A percentile compares a stretch with the other conserved stretches of the same genome.
These are phyloP conservation scores for Rhynchospora pubera DNA, from an alignment of 176 grass and related monocot species.

Conservation along the genomic window DNA sequence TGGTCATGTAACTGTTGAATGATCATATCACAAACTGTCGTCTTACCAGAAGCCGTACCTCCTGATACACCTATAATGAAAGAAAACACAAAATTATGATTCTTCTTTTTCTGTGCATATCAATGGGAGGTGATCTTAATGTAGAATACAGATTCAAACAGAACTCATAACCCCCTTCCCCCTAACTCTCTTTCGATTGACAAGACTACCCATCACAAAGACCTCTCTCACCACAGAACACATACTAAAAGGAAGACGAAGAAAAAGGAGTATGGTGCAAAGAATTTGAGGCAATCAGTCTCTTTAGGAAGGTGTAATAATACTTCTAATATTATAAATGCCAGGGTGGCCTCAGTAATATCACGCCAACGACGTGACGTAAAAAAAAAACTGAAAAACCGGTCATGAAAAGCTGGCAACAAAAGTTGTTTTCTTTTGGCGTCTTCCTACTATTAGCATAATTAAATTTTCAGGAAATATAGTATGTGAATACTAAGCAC, in stretches of 20 bases:
- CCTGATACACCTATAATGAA: conserved; percentile 62
- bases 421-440: not conserved
- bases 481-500: not conserved
- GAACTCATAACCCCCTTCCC: not conserved
- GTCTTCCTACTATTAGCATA: not conserved
- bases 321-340: not conserved
- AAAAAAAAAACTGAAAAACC: not conserved
- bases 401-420: not conserved
- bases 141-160: not conserved
- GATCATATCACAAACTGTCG: conserved; percentile 99
- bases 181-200: not conserved
- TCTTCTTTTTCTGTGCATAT: not conserved
- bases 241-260: conserved; percentile 3
- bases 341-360: conserved; percentile 1
- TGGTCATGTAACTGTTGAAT: conserved; percentile 99
- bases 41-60: conserved; percentile 96
- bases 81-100: not conserved
- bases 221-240: not conserved
- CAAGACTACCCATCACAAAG: not conserved
- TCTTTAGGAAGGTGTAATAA: not conserved
- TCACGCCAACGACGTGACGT: not conserved
- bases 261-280: not conserved
- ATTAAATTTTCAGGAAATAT: not conserved
- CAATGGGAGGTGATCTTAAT: not conserved
- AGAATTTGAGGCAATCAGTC: not conserved